These are phyloP conservation scores for Drosera capensis DNA, from an alignment of 148 eudicot species.

Conservation along the genomic window DNA sequence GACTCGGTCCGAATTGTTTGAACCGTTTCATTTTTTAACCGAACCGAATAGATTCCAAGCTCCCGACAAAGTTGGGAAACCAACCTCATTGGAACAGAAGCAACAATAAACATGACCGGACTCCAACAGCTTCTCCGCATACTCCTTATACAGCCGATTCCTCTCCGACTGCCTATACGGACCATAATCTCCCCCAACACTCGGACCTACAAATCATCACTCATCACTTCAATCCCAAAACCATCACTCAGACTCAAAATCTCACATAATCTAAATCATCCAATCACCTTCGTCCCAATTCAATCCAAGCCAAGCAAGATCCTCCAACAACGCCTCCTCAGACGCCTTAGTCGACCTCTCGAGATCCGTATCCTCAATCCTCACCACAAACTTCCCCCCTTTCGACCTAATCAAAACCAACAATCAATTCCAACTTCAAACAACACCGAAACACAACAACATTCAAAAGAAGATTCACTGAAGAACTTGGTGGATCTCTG, in stretches of 20 bases:
- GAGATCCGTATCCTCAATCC: constrained; percentile 92
- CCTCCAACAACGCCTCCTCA: constrained; percentile 67
- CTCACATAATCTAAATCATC: too few species aligned
- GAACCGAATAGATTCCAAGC: too few species aligned
- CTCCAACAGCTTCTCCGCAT: constrained; percentile 66
- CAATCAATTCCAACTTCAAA: too few species aligned
- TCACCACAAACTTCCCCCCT: constrained; percentile 75
- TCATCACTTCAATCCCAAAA: too few species aligned
- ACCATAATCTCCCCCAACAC: constrained; percentile 76
- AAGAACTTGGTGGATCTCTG: too few species aligned
- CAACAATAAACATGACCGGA: constrained; percentile 85
- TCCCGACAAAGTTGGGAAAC: constrained; percentile 1
- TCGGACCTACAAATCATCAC: constrained; percentile 42
- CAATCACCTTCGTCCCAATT: constrained; percentile 98
- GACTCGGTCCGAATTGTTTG: too few species aligned
- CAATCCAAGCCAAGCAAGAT: constrained; percentile 95
- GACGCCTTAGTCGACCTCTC: constrained; percentile 89
- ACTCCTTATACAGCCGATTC: constrained; percentile 63
- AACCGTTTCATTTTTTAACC: too few species aligned
- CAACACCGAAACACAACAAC: too few species aligned
- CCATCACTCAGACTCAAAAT: too few species aligned
- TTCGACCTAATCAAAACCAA: too few species aligned
- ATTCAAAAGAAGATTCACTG: too few species aligned
- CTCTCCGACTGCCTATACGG: constrained; percentile 96
- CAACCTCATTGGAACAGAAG: constrained; percentile 86